Base-by-base conservation (phyloP, 169 alveolate genomes). In the Eimeria zaria region DNA sequence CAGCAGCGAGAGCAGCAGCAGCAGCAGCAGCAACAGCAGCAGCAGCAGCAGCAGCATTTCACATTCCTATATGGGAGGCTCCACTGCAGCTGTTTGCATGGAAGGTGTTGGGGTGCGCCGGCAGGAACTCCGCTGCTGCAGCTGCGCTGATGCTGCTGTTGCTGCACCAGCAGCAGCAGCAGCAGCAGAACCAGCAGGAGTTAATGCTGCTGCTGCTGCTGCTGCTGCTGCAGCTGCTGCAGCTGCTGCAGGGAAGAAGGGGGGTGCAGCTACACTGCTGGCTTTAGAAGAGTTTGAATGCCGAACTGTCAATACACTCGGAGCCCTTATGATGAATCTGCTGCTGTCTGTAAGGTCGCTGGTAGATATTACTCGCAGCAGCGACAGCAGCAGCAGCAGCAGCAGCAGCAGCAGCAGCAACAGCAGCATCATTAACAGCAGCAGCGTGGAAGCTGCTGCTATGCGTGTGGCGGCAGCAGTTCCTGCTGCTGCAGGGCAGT, bases 371-470 rank as follows among this genome's bases (percentile, higher is more conserved):
- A 44, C 44, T 44, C 64, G 89, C 89, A 78, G 89, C 89, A 78
- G 67, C 89, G 5, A 41, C 89, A 78, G 22, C 89, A 46, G 89
- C 89, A 78, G 89, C 89, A 78, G 89, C 89, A 78, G 60, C 53
- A 39, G 87, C 80, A 69, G 4, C 80, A 69, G 80, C 48, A 69
- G 2, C 69, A 16, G 69, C 69, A 60, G 69, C 69, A 60, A n/a
- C 69, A 58, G 67, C 67, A 16, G 27, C 67, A 27, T 4, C 55
- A 39, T 11, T 55, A 73, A 55, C 84, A 74, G 85, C 85, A 74
- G 85, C 85, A 74, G 55, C 85, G 20, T 78, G 2, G 67, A 78
- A 51, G 89, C 89, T 24, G 89, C 89, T 46, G 67, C 64, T 78
- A 6, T 44, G 30, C 67, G 44, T 0, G 89, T 78, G 5, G 89